Conservation (phyloP, 768 basidiomycete genomes). For the Hericium coralloides region DNA sequence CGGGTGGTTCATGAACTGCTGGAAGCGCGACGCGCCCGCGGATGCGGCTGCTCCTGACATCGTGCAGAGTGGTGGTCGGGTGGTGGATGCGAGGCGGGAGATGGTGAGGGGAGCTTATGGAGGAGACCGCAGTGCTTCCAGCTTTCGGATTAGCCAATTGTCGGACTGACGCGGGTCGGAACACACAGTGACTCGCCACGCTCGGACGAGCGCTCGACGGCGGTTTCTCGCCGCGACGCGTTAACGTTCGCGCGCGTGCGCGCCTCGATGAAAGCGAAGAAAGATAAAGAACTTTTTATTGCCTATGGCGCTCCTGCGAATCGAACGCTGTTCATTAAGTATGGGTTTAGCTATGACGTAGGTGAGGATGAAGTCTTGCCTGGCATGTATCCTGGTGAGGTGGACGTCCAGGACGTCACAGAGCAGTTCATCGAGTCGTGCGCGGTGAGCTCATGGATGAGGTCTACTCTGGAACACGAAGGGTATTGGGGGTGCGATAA, state of each 20-base stretch:
- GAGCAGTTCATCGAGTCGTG: slow-evolving; percentile 39
- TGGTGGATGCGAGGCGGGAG: background rate
- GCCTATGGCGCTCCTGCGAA: slow-evolving; percentile 79
- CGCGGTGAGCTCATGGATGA: slow-evolving; percentile 38
- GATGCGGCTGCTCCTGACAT: slow-evolving; percentile 83
- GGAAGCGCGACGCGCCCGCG: slow-evolving; percentile 68
- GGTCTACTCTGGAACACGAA: slow-evolving; percentile 43
- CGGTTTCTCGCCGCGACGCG: too few relatives aligned
- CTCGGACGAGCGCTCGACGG: background rate
- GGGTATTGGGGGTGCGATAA: slow-evolving; percentile 77
- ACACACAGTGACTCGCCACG: too few relatives aligned
- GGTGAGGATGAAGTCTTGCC: slow-evolving; percentile 18
- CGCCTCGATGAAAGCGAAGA: slow-evolving; percentile 28
- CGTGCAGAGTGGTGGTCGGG: background rate
- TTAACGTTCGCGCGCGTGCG: too few relatives aligned
- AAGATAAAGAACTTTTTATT: slow-evolving; percentile 63
- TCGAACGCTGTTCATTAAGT: slow-evolving; percentile 73
- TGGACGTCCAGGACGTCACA: slow-evolving; percentile 51
- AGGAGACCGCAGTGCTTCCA: too few relatives aligned
- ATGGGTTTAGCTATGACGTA: slow-evolving; percentile 65
- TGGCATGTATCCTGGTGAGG: slow-evolving; percentile 37
- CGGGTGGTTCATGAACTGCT: slow-evolving; percentile 87
- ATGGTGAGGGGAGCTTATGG: background rate
- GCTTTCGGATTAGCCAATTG: too few relatives aligned
- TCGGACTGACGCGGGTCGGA: too few relatives aligned